These are phyloP conservation scores for Trichosanthes cucumerina DNA, from an alignment of 306 rosid genomes.

Conservation along the genomic window DNA sequence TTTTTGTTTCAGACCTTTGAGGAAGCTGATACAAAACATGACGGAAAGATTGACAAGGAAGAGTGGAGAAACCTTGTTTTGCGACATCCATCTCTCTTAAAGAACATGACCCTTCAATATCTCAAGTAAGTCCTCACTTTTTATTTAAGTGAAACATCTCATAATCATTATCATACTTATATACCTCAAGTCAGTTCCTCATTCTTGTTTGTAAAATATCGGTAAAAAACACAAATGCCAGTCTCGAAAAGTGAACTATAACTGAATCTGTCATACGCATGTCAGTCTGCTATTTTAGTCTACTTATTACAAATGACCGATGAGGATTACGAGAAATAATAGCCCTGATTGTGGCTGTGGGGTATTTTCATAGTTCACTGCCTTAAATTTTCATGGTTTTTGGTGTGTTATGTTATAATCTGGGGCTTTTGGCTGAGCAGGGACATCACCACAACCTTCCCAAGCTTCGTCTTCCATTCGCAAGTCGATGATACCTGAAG, in stretches of 20 bases:
- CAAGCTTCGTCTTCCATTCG: constrained; percentile 6
- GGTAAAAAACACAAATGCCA: not conserved
- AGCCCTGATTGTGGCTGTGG: not conserved
- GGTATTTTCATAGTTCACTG: not conserved
- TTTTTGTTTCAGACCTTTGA: constrained; percentile 64
- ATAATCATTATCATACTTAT: not conserved
- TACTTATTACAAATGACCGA: not conserved
- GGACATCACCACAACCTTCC: constrained; percentile 13
- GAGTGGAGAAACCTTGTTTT: constrained; percentile 94
- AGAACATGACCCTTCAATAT: constrained; percentile 96
- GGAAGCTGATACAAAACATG: constrained; percentile 98
- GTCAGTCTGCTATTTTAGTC: not conserved
- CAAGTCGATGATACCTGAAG: constrained; percentile 11
- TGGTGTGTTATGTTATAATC: not conserved
- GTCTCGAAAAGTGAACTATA: not conserved
- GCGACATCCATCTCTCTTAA: constrained; percentile 91
- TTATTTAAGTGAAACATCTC: not conserved
- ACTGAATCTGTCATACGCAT: not conserved
- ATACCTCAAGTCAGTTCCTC: not conserved
- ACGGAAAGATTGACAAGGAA: constrained; percentile 94
- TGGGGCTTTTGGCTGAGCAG: not conserved
- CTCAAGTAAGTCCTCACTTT: constrained; percentile 52
- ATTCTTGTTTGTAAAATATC: not conserved
- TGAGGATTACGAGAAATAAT: not conserved
- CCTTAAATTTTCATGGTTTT: not conserved